phyloP scores from a whole-genome alignment of 2,329 filamentous ascomycete species.

The Beauveria varroae region DNA sequence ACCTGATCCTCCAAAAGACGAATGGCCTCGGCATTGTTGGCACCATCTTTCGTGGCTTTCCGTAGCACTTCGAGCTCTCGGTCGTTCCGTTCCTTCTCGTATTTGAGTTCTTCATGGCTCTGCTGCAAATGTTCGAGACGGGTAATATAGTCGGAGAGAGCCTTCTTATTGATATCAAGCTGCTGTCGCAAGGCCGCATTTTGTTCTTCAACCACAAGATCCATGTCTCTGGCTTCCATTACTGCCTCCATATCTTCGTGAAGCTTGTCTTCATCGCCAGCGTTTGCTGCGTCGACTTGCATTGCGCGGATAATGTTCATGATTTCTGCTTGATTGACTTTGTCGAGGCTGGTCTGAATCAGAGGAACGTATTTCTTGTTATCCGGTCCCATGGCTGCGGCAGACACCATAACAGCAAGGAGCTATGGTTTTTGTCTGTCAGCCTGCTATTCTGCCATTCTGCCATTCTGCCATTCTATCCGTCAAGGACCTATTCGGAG shows the following conservation, averaged over 20 bases:
- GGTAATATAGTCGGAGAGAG: constrained; percentile 50
- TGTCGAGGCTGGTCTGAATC: constrained; percentile 35
- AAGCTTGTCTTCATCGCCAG: constrained; percentile 30
- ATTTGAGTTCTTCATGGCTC: constrained; percentile 58
- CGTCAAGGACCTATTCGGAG: background rate
- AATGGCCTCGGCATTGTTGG: constrained; percentile 44
- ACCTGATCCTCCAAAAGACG: constrained; percentile 48
- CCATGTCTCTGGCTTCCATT: constrained; percentile 42
- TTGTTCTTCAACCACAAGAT: constrained; percentile 49
- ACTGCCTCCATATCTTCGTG: constrained; percentile 33
- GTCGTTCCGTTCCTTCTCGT: constrained; percentile 52
- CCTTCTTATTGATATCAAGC: constrained; percentile 46
- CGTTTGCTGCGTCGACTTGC: constrained; percentile 29
- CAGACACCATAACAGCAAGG: constrained; percentile 52
- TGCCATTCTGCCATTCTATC: background rate
- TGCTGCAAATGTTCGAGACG: constrained; percentile 53
- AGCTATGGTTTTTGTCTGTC: constrained; percentile 38
- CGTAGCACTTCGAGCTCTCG: constrained; percentile 43
- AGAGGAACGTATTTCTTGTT: constrained; percentile 44
- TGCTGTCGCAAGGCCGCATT: constrained; percentile 43
- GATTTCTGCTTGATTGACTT: constrained; percentile 35
- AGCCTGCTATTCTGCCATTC: constrained; percentile 11
- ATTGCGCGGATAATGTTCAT: constrained; percentile 38
- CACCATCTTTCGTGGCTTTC: constrained; percentile 43
- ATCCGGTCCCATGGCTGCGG: constrained; percentile 54